phyloP scores from a whole-genome alignment of 208 protist genomes.

The Leishmania major region DNA sequence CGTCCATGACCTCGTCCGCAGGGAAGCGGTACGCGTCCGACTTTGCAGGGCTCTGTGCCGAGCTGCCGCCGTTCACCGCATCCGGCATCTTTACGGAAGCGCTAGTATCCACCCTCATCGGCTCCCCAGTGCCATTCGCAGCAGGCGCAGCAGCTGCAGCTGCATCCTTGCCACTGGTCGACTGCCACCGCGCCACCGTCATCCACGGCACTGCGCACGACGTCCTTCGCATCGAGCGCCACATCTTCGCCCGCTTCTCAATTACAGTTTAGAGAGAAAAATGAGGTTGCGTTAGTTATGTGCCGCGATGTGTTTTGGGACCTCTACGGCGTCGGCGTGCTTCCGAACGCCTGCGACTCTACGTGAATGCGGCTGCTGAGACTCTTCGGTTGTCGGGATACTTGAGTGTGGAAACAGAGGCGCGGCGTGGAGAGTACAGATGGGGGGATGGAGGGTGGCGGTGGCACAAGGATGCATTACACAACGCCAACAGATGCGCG shows the following conservation, averaged over 20 bases:
- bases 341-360: not conserved
- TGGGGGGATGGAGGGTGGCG: not conserved
- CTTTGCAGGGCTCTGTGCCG: not conserved
- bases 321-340: not conserved
- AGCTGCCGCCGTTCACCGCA: constrained; percentile 1
- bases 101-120: not conserved
- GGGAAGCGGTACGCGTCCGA: constrained; percentile 36
- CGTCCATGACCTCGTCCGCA: constrained; percentile 56
- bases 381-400: not conserved
- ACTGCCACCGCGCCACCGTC: constrained; percentile 16
- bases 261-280: not conserved
- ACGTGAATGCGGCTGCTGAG: not conserved
- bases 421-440: not conserved
- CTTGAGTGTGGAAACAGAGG: not conserved
- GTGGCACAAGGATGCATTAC: not conserved
- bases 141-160: not conserved
- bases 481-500: not conserved
- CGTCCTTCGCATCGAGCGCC: not conserved
- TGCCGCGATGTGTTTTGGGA: not conserved
- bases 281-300: not conserved
- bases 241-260: not conserved
- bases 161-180: constrained; percentile 12
- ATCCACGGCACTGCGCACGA: not conserved
- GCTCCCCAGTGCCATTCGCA: not conserved
- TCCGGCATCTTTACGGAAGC: constrained; percentile 4